Percentiles rank a stretch among this genome's conserved stretches.
Evolutionary conservation across 192 early-diverging fungal species (phyloP).

Genomic region (Geosiphon pyriformis): DNA sequence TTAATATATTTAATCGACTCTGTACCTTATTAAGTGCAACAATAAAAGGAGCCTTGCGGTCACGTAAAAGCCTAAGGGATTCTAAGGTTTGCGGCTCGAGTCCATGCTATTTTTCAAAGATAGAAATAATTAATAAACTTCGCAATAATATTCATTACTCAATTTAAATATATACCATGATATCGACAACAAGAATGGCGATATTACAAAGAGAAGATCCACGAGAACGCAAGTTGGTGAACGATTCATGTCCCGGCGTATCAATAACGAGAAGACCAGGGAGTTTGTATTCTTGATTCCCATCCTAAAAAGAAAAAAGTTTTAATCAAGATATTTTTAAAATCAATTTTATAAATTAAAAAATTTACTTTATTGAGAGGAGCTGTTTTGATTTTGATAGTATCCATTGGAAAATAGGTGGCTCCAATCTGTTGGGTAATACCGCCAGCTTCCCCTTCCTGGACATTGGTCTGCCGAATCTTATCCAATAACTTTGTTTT

Average conservation of each 20-base stretch:
- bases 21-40: conserved; percentile 90
- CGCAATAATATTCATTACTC: neutral
- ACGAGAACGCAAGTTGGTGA: conserved; percentile 91
- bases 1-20: too few species aligned
- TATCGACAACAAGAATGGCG: conserved; percentile 97
- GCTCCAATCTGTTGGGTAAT: conserved; percentile 99
- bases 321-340: neutral
- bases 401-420: conserved; percentile 80
- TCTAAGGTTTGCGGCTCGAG: conserved; percentile 98
- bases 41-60: conserved; percentile 95
- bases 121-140: neutral
- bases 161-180: conserved; percentile 51
- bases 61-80: conserved; percentile 83
- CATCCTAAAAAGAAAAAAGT: conserved; percentile 12
- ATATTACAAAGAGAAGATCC: conserved; percentile 97
- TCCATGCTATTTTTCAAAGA: conserved; percentile 55
- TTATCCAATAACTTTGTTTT: conserved; percentile 98
- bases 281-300: conserved; percentile 69
- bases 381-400: conserved; percentile 88
- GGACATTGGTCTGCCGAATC: conserved; percentile 98
- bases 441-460: conserved; percentile 98
- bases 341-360: conserved; percentile 19
- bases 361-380: conserved; percentile 55
- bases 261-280: conserved; percentile 96
- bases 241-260: conserved; percentile 99